phyloP scores from a whole-genome alignment of 257 asterid genomes.

The Capsicum chinense region DNA sequence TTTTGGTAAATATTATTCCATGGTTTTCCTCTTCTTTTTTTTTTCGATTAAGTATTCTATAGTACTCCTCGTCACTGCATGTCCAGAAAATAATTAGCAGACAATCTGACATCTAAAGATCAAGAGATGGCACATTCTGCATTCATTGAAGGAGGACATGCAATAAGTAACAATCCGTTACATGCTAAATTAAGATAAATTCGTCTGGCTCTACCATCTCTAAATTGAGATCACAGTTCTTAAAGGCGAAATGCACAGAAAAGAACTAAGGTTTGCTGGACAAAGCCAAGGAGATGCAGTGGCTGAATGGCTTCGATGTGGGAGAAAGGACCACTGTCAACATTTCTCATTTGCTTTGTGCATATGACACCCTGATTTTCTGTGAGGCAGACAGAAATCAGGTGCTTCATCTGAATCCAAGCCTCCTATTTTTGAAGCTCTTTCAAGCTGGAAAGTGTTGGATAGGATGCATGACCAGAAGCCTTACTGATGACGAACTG shows the following conservation, averaged over 20 bases:
- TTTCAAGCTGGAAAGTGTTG: background rate
- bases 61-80: constrained; percentile 16
- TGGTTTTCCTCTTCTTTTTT: background rate
- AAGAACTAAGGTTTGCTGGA: background rate
- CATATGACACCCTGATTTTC: constrained; percentile 8
- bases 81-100: background rate
- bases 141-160: background rate
- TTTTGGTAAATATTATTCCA: background rate
- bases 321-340: background rate
- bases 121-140: constrained; percentile 14
- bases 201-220: background rate
- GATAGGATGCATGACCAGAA: constrained; percentile 6
- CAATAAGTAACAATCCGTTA: background rate
- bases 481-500: background rate
- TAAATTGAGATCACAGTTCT: constrained; percentile 21
- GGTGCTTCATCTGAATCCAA: background rate
- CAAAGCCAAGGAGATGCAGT: constrained; percentile 14
- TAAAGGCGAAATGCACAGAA: background rate
- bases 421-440: constrained; percentile 17
- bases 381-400: constrained; percentile 20
- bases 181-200: constrained; percentile 10
- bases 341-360: constrained; percentile 8
- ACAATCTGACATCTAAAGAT: constrained; percentile 8
- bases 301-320: constrained; percentile 3
- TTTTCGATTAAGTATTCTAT: background rate